Evolutionary conservation across 129 eudicot genomes (phyloP).

Genomic region (Oenanthe sinensis): DNA sequence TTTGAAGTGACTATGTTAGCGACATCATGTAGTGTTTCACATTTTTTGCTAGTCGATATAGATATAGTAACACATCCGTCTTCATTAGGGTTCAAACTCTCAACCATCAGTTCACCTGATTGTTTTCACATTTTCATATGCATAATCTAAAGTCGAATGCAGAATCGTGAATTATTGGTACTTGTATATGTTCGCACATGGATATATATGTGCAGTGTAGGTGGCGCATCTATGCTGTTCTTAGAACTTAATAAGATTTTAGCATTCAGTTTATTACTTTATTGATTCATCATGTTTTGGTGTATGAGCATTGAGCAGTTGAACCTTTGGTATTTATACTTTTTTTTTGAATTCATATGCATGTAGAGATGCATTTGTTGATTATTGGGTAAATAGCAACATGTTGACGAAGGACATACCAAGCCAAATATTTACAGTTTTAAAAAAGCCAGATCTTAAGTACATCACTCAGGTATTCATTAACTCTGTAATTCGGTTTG

Average conservation of each 20-base stretch:
- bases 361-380: conserved; percentile 84
- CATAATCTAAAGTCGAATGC: too few species aligned
- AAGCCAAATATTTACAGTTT: conserved; percentile 59
- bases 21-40: too few species aligned
- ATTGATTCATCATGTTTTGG: not conserved
- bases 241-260: not conserved
- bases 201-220: not conserved
- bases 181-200: not conserved
- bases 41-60: too few species aligned
- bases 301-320: not conserved
- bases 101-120: too few species aligned
- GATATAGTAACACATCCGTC: too few species aligned
- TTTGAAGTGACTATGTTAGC: too few species aligned
- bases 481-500: not conserved
- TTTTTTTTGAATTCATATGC: conserved; percentile 7
- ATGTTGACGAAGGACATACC: conserved; percentile 73
- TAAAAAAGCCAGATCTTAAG: conserved; percentile 68
- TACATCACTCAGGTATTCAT: conserved; percentile 59
- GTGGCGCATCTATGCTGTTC: not conserved
- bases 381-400: conserved; percentile 79
- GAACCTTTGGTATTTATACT: not conserved
- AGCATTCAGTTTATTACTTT: not conserved
- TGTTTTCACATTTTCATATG: too few species aligned
- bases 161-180: not conserved
- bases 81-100: too few species aligned